Evolutionary conservation across 495 filamentous ascomycete genomes (phyloP).

Genomic region (Podospora pseudocomata): DNA sequence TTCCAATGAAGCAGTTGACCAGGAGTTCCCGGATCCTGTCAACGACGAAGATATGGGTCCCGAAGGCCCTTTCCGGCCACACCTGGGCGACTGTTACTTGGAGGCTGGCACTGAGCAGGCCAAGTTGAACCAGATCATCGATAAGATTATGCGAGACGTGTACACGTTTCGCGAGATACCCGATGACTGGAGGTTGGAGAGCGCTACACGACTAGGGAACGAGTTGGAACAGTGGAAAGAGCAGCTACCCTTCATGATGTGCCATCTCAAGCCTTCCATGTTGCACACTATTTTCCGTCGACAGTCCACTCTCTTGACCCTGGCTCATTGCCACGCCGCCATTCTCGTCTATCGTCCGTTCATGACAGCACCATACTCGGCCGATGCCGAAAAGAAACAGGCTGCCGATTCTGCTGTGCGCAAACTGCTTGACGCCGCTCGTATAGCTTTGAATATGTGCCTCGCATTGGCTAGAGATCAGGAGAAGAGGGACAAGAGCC

Average conservation of each 20-base stretch:
- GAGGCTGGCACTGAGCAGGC: slow-evolving; percentile 48
- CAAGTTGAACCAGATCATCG: slow-evolving; percentile 24
- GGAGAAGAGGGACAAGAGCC: slow-evolving; percentile 16
- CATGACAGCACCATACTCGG: slow-evolving; percentile 30
- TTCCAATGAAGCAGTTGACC: slow-evolving; percentile 52
- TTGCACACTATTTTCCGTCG: slow-evolving; percentile 52
- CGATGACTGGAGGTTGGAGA: slow-evolving; percentile 39
- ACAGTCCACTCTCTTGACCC: slow-evolving; percentile 52
- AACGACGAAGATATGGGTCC: slow-evolving; percentile 53
- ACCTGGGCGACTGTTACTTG: slow-evolving; percentile 41
- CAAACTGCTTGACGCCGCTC: slow-evolving; percentile 46
- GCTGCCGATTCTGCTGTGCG: slow-evolving; percentile 36
- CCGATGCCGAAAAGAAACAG: slow-evolving; percentile 17
- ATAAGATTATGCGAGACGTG: slow-evolving; percentile 48
- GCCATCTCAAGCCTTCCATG: slow-evolving; percentile 36
- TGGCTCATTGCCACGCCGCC: slow-evolving; percentile 52
- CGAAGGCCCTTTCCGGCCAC: slow-evolving; percentile 25
- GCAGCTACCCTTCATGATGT: slow-evolving; percentile 44
- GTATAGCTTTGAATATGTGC: slow-evolving; percentile 35
- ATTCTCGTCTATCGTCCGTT: slow-evolving; percentile 58
- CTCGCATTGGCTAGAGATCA: slow-evolving; percentile 12
- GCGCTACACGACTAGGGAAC: slow-evolving; percentile 38
- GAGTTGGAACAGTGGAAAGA: slow-evolving; percentile 33
- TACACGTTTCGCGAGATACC: slow-evolving; percentile 46
- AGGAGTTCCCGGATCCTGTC: slow-evolving; percentile 49